These are phyloP conservation scores for Brassica rapa DNA, from an alignment of 345 rosid genomes.

Conservation along the genomic window DNA sequence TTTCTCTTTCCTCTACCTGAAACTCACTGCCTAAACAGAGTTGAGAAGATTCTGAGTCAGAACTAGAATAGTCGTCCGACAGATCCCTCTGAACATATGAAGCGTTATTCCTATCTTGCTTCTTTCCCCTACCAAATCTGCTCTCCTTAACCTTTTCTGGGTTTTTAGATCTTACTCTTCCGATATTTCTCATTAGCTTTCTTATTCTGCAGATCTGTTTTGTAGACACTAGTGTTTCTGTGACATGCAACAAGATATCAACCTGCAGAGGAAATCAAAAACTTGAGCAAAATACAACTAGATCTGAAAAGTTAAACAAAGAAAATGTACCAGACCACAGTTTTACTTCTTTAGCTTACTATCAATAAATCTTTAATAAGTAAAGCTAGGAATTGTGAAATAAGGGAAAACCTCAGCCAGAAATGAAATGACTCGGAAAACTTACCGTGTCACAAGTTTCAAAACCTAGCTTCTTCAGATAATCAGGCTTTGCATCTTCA, in stretches of 20 bases:
- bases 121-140: slow-evolving; percentile 11
- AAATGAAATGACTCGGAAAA: slow-evolving; percentile 22
- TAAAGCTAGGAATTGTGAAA: not conserved
- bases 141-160: slow-evolving; percentile 12
- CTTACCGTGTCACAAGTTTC: slow-evolving; percentile 76
- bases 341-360: slow-evolving; percentile 21
- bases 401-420: not conserved
- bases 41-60: slow-evolving; percentile 49
- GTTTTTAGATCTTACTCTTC: slow-evolving; percentile 19
- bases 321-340: not conserved
- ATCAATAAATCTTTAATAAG: slow-evolving; percentile 4
- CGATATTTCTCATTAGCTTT: slow-evolving; percentile 56
- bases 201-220: slow-evolving; percentile 77
- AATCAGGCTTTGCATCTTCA: slow-evolving; percentile 56
- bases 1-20: slow-evolving; percentile 40
- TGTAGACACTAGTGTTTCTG: slow-evolving; percentile 69
- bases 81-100: slow-evolving; percentile 41
- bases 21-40: slow-evolving; percentile 21
- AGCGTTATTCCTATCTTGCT: slow-evolving; percentile 43
- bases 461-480: slow-evolving; percentile 66
- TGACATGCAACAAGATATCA: slow-evolving; percentile 78
- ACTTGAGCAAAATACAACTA: slow-evolving; percentile 6
- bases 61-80: slow-evolving; percentile 52
- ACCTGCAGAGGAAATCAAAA: slow-evolving; percentile 56
- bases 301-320: not conserved